These are phyloP conservation scores for Penicillium janthinellum DNA, from an alignment of 2,329 filamentous ascomycete genomes.

Conservation along the genomic window DNA sequence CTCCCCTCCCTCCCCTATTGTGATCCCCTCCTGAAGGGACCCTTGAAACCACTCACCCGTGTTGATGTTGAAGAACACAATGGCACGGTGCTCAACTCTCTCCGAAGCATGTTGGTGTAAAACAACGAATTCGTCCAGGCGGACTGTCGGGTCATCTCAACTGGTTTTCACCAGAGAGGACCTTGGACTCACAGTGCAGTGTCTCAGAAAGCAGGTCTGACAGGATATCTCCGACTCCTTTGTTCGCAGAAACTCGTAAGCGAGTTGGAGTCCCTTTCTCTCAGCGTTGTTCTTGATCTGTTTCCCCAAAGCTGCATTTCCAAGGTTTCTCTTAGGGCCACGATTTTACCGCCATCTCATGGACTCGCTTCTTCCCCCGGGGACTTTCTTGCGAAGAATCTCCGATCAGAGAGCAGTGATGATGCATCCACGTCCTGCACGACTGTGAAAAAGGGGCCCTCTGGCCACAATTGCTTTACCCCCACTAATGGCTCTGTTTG, in stretches of 20 bases:
- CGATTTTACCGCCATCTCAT: conserved; percentile 58
- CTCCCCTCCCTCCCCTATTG: conserved; percentile 33
- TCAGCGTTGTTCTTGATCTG: conserved; percentile 47
- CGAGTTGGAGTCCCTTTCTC: conserved; percentile 69
- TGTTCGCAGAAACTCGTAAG: conserved; percentile 61
- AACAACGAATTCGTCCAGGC: conserved; percentile 85
- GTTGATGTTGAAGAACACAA: conserved; percentile 60
- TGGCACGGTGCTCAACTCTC: conserved; percentile 83
- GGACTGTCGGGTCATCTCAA: conserved; percentile 68
- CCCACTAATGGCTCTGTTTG: conserved; percentile 58
- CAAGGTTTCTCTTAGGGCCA: conserved; percentile 68
- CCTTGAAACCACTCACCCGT: conserved; percentile 45
- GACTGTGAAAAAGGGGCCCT: conserved; percentile 56
- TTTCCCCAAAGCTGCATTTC: conserved; percentile 70
- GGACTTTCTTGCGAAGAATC: conserved; percentile 46
- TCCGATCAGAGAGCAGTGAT: conserved; percentile 59
- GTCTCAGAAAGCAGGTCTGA: conserved; percentile 65
- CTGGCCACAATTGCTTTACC: conserved; percentile 43
- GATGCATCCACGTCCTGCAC: conserved; percentile 62
- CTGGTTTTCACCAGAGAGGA: conserved; percentile 74
- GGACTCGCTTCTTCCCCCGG: conserved; percentile 50
- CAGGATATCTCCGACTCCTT: conserved; percentile 67
- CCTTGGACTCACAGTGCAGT: conserved; percentile 83
- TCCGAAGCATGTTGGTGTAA: conserved; percentile 80
- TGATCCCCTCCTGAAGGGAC: conserved; percentile 30